Evolutionary conservation across 2,329 filamentous ascomycete species (phyloP).

Genomic region (Metarhizium humberi): DNA sequence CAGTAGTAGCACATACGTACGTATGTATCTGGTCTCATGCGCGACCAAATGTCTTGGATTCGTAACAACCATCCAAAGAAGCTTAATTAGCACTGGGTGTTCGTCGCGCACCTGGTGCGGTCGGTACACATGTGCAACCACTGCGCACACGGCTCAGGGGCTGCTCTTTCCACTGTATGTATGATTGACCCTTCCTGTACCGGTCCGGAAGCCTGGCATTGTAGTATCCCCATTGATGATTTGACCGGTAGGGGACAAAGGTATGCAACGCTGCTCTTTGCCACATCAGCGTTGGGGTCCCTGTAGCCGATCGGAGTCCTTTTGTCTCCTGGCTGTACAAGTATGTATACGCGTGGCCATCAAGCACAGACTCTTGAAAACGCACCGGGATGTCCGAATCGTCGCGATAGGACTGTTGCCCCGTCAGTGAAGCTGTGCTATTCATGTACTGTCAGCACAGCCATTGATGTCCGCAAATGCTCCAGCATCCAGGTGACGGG

Average conservation of each 20-base stretch:
- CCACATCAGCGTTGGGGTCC: background rate
- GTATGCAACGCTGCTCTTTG: background rate
- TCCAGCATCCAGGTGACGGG: no score
- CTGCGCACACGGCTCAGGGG: background rate
- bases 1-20: no score
- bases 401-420: no score
- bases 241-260: background rate
- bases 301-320: background rate
- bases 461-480: no score
- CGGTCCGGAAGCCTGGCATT: background rate
- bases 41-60: slow-evolving; percentile 1
- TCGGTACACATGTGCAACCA: background rate
- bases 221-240: background rate
- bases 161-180: background rate
- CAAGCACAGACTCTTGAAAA: background rate
- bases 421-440: no score
- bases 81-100: background rate
- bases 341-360: no score
- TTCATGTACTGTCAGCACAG: no score
- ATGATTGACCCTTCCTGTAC: background rate
- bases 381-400: background rate
- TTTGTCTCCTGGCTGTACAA: background rate
- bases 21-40: background rate
- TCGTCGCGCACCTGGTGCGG: background rate
- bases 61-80: background rate